Conservation (phyloP, 768 basidiomycete species). For the Pleurotus djamor region DNA sequence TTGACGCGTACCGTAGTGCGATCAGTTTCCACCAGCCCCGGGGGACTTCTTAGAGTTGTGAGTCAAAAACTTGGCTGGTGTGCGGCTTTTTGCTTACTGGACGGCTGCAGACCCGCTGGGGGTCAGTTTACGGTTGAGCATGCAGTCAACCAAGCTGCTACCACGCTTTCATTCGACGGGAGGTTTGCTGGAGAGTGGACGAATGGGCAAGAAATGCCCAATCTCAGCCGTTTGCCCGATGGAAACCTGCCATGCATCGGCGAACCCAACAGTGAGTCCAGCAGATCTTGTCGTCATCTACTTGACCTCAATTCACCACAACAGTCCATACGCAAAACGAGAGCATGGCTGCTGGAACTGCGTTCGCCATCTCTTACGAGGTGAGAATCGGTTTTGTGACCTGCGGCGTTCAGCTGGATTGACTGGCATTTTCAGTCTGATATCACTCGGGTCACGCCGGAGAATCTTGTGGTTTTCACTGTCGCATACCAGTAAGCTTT, state of each 20-base stretch:
- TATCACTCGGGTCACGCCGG: constrained; percentile 33
- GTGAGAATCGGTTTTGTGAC: constrained; percentile 7
- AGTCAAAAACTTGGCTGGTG: constrained; percentile 6
- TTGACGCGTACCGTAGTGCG: constrained; percentile 27
- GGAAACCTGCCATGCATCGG: constrained; percentile 28
- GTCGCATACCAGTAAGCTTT: constrained; percentile 32
- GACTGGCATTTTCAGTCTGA: constrained; percentile 24
- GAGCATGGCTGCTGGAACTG: constrained; percentile 43
- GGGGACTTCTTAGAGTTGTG: constrained; percentile 43
- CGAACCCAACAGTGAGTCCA: constrained; percentile 30
- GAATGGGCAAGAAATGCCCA: constrained; percentile 34
- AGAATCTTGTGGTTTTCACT: constrained; percentile 43
- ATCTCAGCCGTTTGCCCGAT: constrained; percentile 20
- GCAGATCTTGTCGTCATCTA: neutral
- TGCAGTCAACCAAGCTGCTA: constrained; percentile 39
- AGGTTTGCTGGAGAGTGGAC: constrained; percentile 19
- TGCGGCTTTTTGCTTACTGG: neutral
- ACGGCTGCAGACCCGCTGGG: constrained; percentile 30
- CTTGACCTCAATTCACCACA: neutral
- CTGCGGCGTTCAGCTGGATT: neutral
- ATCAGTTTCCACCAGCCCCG: constrained; percentile 39
- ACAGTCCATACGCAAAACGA: constrained; percentile 45
- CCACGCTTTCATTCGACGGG: constrained; percentile 33
- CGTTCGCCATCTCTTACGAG: constrained; percentile 43
- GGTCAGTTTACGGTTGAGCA: constrained; percentile 40